Conservation (phyloP, 1,139 yeast species). For the Geotrichum macrosporum region DNA sequence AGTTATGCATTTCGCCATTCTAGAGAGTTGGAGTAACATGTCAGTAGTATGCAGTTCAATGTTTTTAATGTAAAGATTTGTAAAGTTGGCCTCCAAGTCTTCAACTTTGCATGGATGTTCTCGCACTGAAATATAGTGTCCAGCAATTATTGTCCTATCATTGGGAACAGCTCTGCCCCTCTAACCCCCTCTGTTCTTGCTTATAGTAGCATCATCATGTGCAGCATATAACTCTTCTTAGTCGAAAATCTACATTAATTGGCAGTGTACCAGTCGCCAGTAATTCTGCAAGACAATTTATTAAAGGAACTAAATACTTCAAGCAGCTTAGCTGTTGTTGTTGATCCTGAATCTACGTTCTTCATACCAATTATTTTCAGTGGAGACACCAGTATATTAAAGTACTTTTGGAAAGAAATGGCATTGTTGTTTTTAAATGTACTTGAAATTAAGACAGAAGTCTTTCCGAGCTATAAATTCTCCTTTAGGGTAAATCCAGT, state of each 20-base stretch:
- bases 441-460: constrained; percentile 72
- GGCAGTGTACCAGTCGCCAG: constrained; percentile 59
- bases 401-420: constrained; percentile 91
- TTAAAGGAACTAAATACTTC: constrained; percentile 85
- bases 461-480: constrained; percentile 59
- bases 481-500: not conserved
- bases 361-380: constrained; percentile 75
- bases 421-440: constrained; percentile 80
- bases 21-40: constrained; percentile 84
- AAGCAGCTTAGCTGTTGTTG: constrained; percentile 73
- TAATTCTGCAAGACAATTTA: constrained; percentile 80
- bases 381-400: constrained; percentile 60
- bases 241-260: constrained; percentile 65
- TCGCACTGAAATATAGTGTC: constrained; percentile 77
- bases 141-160: constrained; percentile 83
- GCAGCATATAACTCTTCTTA: constrained; percentile 79
- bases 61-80: constrained; percentile 84
- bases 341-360: constrained; percentile 78
- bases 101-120: constrained; percentile 83
- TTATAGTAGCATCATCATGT: constrained; percentile 76
- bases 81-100: constrained; percentile 76
- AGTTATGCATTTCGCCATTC: constrained; percentile 89
- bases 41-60: constrained; percentile 42
- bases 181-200: too few relatives aligned
- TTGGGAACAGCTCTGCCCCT: constrained; percentile 85